Evolutionary conservation across 1,284 basidiomycete species (phyloP), one percentile per base, ranked within the genome.

Genomic region (Cryptococcus amylolentus): DNA sequence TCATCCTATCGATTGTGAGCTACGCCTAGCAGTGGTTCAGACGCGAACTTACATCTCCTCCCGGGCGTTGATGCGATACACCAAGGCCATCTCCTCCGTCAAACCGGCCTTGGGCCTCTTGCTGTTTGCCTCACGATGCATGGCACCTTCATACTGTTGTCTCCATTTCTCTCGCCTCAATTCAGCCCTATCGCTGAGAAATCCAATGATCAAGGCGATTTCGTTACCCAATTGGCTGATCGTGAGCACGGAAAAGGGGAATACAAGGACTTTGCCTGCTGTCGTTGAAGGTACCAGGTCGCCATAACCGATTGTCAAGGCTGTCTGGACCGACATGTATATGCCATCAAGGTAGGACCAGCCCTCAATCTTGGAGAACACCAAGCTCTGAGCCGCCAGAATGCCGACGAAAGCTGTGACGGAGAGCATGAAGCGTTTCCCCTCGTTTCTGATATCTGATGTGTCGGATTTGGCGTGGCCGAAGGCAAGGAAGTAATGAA

Each of bases 391-490:
- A 1, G 73, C 26, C 4, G 61, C 78, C 49, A 79, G 57, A 27
- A 78, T 70, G 20, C 63, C 58, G 18, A 79, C 67, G 57, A 80
- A 71, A 27, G 72, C 53, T 0, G 75, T 76, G 56, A 77, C 73
- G 41, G 77, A 76, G 12, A 77, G 60, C 75, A 80, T 78, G 56
- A 80, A 80, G 51, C 75, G 72, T 43, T 71, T 65, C 3, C 78
- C 78, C 16, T 73, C 68, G 12, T 70, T 58, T 20, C 72, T 67
- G 16, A 78, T 56, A 37, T 75, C 66, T 18, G 63, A 43, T 28
- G 61, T 61, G 48, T 69, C 68, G 3, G 60, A 56, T 7, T 64
- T 53, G 14, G 60, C 49, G n/a, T 51, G 59, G 10, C 61, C 53
- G 53, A 73, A 75, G 2, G 70, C 72, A 40, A 76, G 61, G 20